A percentile compares a stretch with the other conserved stretches of the same genome.
Conservation (phyloP, 2,329 filamentous ascomycete genomes). For the Sordariomycetes sp. region DNA sequence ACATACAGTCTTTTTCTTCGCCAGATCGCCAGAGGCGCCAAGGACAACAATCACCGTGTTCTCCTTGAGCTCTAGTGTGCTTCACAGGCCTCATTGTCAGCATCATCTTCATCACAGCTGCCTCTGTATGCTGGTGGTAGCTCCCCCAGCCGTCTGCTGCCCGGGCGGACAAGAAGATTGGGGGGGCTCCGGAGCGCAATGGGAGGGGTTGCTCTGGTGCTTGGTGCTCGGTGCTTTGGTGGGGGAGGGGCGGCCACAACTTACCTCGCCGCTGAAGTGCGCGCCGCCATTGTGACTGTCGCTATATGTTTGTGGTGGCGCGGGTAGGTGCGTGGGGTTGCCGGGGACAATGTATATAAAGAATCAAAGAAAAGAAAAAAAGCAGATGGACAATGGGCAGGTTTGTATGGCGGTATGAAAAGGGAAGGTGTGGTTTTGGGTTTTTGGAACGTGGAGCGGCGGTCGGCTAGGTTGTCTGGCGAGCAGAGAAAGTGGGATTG, state of each 20-base stretch:
- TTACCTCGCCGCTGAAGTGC: neutral
- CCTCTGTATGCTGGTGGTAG: neutral
- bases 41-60: constrained; percentile 96
- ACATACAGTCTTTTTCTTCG: constrained; percentile 97
- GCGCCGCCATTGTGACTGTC: neutral
- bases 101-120: neutral
- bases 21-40: constrained; percentile 91
- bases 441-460: neutral
- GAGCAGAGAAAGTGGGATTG: no score
- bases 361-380: neutral
- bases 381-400: neutral
- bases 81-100: constrained; percentile 22
- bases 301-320: neutral
- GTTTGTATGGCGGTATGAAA: neutral
- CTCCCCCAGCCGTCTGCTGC: neutral
- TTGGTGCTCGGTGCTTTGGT: no score
- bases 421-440: neutral
- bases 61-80: constrained; percentile 91
- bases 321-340: neutral
- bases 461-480: neutral
- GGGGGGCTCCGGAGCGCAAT: neutral
- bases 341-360: neutral
- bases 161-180: neutral
- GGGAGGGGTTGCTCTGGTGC: neutral
- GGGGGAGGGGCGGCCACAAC: neutral